Evolutionary conservation across 202 grass and related monocot genomes (phyloP).

Genomic region (Eragrostis tef): DNA sequence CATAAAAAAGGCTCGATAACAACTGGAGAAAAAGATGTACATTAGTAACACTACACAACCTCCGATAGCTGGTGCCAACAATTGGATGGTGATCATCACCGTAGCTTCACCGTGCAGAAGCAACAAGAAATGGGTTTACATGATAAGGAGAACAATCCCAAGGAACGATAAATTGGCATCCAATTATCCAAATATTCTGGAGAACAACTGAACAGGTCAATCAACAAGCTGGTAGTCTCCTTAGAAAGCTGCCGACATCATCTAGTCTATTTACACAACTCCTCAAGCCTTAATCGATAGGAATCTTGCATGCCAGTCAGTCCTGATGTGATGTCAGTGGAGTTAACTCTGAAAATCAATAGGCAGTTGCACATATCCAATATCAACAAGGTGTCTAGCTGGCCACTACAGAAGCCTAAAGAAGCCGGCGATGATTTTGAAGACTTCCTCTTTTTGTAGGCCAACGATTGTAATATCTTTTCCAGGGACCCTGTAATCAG

Average conservation of each 20-base stretch:
- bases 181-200: background rate
- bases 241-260: no score
- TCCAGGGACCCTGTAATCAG: constrained; percentile 68
- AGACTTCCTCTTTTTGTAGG: constrained; percentile 53
- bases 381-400: constrained; percentile 47
- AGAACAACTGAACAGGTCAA: constrained; percentile 2
- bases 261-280: constrained; percentile 35
- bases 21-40: background rate
- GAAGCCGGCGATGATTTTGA: constrained; percentile 43
- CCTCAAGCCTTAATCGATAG: constrained; percentile 16
- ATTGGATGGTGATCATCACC: background rate
- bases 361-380: constrained; percentile 33
- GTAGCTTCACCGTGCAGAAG: background rate
- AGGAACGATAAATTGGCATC: constrained; percentile 8
- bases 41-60: no score
- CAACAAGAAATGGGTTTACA: background rate
- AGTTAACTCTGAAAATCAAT: constrained; percentile 32
- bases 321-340: no score
- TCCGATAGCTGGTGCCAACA: no score
- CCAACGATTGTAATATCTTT: constrained; percentile 70
- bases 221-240: constrained; percentile 23
- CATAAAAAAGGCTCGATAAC: background rate
- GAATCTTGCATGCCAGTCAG: constrained; percentile 43
- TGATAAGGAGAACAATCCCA: background rate
- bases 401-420: constrained; percentile 26